Conservation (phyloP, 805 yeast genomes). For the Candida verbasci region DNA sequence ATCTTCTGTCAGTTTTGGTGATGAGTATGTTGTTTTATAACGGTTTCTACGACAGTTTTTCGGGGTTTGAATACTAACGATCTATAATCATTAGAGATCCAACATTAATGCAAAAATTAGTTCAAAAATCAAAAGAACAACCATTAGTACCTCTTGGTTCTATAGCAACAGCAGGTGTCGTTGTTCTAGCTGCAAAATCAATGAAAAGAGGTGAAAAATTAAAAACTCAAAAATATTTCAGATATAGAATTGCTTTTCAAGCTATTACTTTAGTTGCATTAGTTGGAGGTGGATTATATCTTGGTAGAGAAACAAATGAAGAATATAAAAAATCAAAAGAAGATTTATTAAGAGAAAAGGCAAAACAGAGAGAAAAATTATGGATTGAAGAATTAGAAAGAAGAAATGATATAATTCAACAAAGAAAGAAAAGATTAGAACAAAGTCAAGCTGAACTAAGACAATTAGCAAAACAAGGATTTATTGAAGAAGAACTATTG, state of each 20-base stretch:
- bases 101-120: conserved; percentile 51
- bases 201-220: conserved; percentile 66
- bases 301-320: conserved; percentile 45
- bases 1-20: conserved; percentile 7
- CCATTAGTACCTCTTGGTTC: conserved; percentile 88
- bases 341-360: conserved; percentile 68
- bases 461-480: conserved; percentile 32
- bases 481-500: conserved; percentile 15
- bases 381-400: conserved; percentile 92
- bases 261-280: conserved; percentile 78
- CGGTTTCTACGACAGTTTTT: too few species aligned
- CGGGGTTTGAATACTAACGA: conserved; percentile 12
- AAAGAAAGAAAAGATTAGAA: conserved; percentile 65
- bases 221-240: conserved; percentile 80
- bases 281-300: conserved; percentile 71
- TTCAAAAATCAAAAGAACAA: conserved; percentile 69
- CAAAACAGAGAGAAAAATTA: conserved; percentile 74
- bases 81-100: conserved; percentile 23
- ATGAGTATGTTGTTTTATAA: conserved; percentile 10
- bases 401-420: conserved; percentile 70
- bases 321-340: conserved; percentile 50
- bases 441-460: conserved; percentile 44
- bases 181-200: conserved; percentile 71
- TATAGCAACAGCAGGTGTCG: conserved; percentile 75
- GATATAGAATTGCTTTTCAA: conserved; percentile 87